Evolutionary conservation across 2,329 filamentous ascomycete genomes (phyloP).

Genomic region (Aspergillus caelatus): DNA sequence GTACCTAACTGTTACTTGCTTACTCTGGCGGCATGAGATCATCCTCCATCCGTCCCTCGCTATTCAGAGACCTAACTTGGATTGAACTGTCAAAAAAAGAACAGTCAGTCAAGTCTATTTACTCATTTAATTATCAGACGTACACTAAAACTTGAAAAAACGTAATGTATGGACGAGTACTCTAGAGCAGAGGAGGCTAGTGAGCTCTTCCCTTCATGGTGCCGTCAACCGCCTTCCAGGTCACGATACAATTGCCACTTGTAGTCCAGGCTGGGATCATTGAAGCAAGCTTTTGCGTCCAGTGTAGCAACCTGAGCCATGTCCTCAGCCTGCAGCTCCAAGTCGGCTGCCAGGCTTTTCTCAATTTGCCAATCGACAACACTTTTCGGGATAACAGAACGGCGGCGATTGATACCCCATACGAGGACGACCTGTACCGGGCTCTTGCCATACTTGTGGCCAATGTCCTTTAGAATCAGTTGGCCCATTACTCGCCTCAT

Average conservation of each 20-base stretch:
- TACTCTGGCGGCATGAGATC: too few relatives aligned
- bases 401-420: slow-evolving; percentile 29
- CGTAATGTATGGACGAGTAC: too few relatives aligned
- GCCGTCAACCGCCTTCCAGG: slow-evolving; percentile 19
- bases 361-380: slow-evolving; percentile 26
- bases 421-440: slow-evolving; percentile 52
- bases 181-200: background rate
- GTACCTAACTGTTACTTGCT: too few relatives aligned
- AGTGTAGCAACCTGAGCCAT: slow-evolving; percentile 21
- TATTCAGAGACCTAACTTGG: too few relatives aligned
- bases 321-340: slow-evolving; percentile 23
- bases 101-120: too few relatives aligned
- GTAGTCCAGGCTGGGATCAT: slow-evolving; percentile 49
- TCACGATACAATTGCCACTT: slow-evolving; percentile 24
- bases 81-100: too few relatives aligned
- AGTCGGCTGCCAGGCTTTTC: slow-evolving; percentile 27
- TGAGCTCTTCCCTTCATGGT: slow-evolving; percentile 14
- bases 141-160: too few relatives aligned
- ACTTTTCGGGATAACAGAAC: slow-evolving; percentile 28
- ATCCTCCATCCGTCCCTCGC: too few relatives aligned
- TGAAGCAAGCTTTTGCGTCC: slow-evolving; percentile 61
- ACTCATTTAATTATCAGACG: too few relatives aligned
- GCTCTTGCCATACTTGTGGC: slow-evolving; percentile 54
- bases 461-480: slow-evolving; percentile 55
- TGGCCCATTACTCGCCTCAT: slow-evolving; percentile 46